Evolutionary conservation across 352 stramenopile species (phyloP), one percentile per base, ranked within the genome.

Genomic region (Sclerospora graminicola): DNA sequence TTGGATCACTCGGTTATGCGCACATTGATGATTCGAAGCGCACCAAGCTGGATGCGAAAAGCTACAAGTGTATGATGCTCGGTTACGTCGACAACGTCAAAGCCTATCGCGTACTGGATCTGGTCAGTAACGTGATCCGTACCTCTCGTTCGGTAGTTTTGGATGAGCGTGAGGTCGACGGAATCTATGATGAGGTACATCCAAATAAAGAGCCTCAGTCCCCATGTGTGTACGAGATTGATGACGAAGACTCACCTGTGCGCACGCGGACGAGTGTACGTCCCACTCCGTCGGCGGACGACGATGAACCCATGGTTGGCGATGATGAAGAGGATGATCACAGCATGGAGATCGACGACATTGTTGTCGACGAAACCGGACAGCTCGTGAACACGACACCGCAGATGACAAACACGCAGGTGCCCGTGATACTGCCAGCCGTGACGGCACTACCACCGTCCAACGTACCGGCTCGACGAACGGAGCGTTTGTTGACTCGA

Each of bases 21-120:
- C 51, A 61, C 21, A 42, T 66, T 9, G 48, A 57, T 27, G 27
- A 59, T 13, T 30, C 34, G 3, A 61, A 61, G 33, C 29, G 53
- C 5, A 51, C 54, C 5, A 65, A 65, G 20, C 32, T 71, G 2
- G 40, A 52, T 8, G 15, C 42, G 0, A 65, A 65, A 36, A 54
- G 32, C 9, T 54, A 48, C 13, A 45, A 19, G 13, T 63, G 58
- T 15, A 45, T 53, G 16, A 41, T 64, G 14, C 33, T 63, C 2
- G 51, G 45, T 1, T 62, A 64, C 40, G 28, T 45, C 0, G 43
- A 57, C 4, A 42, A 48, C 4, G 26, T 23, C 0, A 66, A 61
- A 14, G 48, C 34, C 0, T 65, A 56, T 24, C 34, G 46, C 8
- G 49, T 65, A 1, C 39, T 45, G 21, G 41, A 60, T 31, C 23